Base-by-base conservation (phyloP, 2,329 filamentous ascomycete genomes). In the Trichoderma lentiforme region DNA sequence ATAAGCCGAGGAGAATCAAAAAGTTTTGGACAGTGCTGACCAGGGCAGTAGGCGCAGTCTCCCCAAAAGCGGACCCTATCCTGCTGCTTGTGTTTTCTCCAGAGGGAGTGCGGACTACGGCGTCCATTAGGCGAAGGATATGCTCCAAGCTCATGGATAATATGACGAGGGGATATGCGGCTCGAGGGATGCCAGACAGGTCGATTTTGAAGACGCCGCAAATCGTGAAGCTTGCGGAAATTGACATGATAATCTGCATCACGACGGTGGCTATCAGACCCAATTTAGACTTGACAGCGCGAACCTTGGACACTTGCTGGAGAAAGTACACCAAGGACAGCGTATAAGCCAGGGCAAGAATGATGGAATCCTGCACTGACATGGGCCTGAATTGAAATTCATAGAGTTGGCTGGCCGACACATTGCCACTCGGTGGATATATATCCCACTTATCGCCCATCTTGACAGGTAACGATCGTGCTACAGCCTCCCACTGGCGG, bases 341-440 rank as follows among this genome's bases (percentile, higher is more conserved):
- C 12, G 84, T 81, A 78, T 95, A 95, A 1, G 91, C 91, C 9
- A 90, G 78, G 2, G 86, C 86, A 21, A 95, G 84, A 51, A 91
- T 83, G 28, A 90, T 76, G 64, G 89, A 88, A 78, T 95, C 93
- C 72, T 86, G 84, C 18, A 86, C 80, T 15, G 92, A 93, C 76
- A 95, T 89, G 8, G 92, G 92, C 34, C 89, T 89, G 77, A 94
- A 94, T 73, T 91, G 91, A 78, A 95, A 95, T 79, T 95, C 91
- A 78, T 93, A 94, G 1, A 94, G 84, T 70, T 90, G 88, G 75
- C 86, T 91, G 30, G 82, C 81, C 28, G 82, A 82, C 39, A 86
- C 84, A 24, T 81, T 82, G 9, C 88, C 90, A 74, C 90, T 85
- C 1, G 83, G 77, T 2, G 91, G 90, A 75, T 92, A 92, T 2